A percentile compares a stretch with the other conserved stretches of the same genome.
Evolutionary conservation across 2,329 filamentous ascomycete genomes (phyloP).

Genomic region (Sclerotinia subarctica): DNA sequence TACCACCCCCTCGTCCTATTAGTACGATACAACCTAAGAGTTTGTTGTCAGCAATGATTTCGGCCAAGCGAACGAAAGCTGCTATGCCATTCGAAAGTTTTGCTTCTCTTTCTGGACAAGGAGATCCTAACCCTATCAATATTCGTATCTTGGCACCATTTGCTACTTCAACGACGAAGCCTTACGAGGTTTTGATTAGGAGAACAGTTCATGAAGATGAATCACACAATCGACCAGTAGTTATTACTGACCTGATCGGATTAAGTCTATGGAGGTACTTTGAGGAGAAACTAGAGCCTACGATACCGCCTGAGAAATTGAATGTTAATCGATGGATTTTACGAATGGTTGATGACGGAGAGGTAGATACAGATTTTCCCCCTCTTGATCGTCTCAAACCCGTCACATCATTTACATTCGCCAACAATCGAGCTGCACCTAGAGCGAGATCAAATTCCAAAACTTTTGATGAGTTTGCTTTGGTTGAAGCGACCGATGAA

Average conservation of each 20-base stretch:
- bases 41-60: constrained; percentile 67
- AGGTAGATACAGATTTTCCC: constrained; percentile 82
- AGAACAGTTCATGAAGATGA: constrained; percentile 67
- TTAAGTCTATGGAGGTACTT: constrained; percentile 74
- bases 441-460: constrained; percentile 65
- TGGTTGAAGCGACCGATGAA: constrained; percentile 67
- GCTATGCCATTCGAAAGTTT: constrained; percentile 74
- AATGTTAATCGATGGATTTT: constrained; percentile 82
- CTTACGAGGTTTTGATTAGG: constrained; percentile 69
- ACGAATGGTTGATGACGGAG: constrained; percentile 79
- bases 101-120: constrained; percentile 72
- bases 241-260: constrained; percentile 78
- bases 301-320: constrained; percentile 60
- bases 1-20: constrained; percentile 66
- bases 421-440: constrained; percentile 63
- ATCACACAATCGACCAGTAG: constrained; percentile 58
- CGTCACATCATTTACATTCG: constrained; percentile 75
- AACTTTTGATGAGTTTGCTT: constrained; percentile 77
- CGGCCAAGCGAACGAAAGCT: constrained; percentile 66
- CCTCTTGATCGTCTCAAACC: constrained; percentile 71
- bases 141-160: constrained; percentile 76
- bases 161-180: constrained; percentile 60
- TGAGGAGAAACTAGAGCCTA: constrained; percentile 70
- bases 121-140: constrained; percentile 70
- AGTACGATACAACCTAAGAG: constrained; percentile 70